Base-by-base conservation (phyloP, 345 rosid genomes). In the Cardamine occulta region DNA sequence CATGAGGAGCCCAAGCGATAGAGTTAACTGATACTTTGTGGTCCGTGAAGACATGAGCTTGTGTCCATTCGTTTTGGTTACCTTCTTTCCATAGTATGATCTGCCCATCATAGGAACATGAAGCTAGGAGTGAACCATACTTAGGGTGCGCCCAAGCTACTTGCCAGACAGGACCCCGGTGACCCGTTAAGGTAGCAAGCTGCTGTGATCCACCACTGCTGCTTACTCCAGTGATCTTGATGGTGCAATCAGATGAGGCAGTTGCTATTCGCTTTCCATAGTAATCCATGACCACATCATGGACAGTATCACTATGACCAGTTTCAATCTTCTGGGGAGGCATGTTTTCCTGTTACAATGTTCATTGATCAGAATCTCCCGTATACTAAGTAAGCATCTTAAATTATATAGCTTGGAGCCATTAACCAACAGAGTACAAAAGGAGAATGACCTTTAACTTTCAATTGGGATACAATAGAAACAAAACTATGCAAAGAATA, bases 111-210 rank as follows among this genome's bases (percentile, higher is more conserved):
- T 87, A 87, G 1, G 91, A 87, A 73, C 91, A 87, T 7, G 91
- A 87, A 58, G 89, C 91, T 0, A 87, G 86, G 34, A 85, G 68
- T 0, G 91, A 80, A 21, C 86, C 91, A 45, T 76, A 87, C 74
- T 87, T 87, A 8, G 91, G 91, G 63, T 87, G 89, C 1, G 91
- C 91, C 91, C 91, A 87, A 28, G 84, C 84, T 32, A 85, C 85
- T 79, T 86, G 81, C 91, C 88, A 87, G 51, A 85, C 89, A 21
- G 91, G 91, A 48, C 91, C 91, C 14, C 74, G 79, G 42, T 87
- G 91, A 51, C 89, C 91, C 3, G 81, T 78, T 68, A 87, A 82
- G 19, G 86, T 79, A 39, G 88, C 88, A 12, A 87, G 83, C 26
- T 67, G 86, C 65, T 85, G 89, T 2, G 87, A 84, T 65, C 80